Evolutionary conservation across 2,329 filamentous ascomycete genomes (phyloP).

Genomic region (Alternaria brassicicola): DNA sequence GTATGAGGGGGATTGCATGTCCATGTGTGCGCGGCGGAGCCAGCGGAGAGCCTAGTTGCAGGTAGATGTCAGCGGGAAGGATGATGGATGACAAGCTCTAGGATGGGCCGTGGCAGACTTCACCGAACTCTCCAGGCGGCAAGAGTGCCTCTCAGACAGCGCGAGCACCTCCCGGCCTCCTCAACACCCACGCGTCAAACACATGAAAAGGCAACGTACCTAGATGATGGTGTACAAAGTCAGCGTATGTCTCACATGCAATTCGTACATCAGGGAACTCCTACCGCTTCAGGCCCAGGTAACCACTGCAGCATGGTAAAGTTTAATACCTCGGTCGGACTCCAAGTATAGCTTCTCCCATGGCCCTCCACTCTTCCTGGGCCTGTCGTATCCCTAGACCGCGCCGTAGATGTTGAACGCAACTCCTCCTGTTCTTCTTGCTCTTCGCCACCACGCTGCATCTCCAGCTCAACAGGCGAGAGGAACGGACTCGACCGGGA

Average conservation of each 20-base stretch:
- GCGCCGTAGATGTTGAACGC: background rate
- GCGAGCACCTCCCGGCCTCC: background rate
- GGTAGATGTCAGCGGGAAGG: background rate
- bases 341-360: slow-evolving; percentile 9
- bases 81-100: background rate
- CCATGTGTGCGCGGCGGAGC: slow-evolving; percentile 48
- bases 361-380: background rate
- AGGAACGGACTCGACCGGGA: slow-evolving; percentile 41
- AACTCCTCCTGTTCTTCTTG: slow-evolving; percentile 11
- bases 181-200: background rate
- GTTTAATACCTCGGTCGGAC: slow-evolving; percentile 61
- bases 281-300: slow-evolving; percentile 65
- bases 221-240: too few species aligned
- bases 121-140: background rate
- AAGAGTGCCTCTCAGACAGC: background rate
- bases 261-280: too few species aligned
- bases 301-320: slow-evolving; percentile 64
- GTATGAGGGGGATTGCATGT: slow-evolving; percentile 21
- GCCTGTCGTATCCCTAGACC: slow-evolving; percentile 2
- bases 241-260: too few species aligned
- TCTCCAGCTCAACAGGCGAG: slow-evolving; percentile 38
- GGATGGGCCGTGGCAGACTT: background rate
- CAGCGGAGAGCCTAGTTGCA: slow-evolving; percentile 46
- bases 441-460: slow-evolving; percentile 20
- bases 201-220: slow-evolving; percentile 7